Evolutionary conservation across 139 green algal genomes (phyloP).

Genomic region (Zygnema circumcarinatum): DNA sequence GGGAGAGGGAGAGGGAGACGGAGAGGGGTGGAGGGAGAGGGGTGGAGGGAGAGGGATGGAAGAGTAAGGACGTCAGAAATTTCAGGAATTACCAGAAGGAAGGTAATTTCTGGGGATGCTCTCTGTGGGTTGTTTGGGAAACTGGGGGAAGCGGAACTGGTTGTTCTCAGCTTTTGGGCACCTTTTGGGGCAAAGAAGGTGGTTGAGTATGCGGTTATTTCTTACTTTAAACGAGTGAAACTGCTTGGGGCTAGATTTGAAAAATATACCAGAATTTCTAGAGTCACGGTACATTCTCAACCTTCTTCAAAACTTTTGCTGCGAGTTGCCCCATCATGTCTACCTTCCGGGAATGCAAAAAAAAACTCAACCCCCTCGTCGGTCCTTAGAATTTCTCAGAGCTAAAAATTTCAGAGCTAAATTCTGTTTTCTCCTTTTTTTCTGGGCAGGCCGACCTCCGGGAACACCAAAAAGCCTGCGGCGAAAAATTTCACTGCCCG

Average conservation of each 20-base stretch:
- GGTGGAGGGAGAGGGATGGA: background rate
- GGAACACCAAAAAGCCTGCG: slow-evolving; percentile 57
- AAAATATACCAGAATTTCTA: background rate
- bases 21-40: background rate
- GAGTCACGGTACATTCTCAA: background rate
- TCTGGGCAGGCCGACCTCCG: slow-evolving; percentile 46
- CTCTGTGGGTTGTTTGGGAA: background rate
- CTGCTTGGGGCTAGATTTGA: background rate
- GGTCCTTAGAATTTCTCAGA: too few relatives aligned
- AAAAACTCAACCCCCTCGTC: too few relatives aligned
- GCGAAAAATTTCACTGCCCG: slow-evolving; percentile 37
- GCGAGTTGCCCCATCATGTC: background rate
- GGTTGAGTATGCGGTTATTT: background rate
- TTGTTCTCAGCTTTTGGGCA: too few relatives aligned
- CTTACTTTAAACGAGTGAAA: too few relatives aligned
- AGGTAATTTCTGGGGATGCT: background rate
- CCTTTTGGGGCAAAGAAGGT: background rate
- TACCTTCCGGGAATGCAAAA: too few relatives aligned
- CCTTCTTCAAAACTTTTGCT: background rate
- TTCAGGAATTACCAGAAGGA: background rate
- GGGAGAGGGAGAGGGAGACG: background rate
- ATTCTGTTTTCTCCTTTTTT: background rate
- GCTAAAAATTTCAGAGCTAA: too few relatives aligned
- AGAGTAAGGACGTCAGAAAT: background rate
- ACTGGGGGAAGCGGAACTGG: background rate